phyloP scores from a whole-genome alignment of 2,329 filamentous ascomycete genomes.

The Epichloe bromicola region DNA sequence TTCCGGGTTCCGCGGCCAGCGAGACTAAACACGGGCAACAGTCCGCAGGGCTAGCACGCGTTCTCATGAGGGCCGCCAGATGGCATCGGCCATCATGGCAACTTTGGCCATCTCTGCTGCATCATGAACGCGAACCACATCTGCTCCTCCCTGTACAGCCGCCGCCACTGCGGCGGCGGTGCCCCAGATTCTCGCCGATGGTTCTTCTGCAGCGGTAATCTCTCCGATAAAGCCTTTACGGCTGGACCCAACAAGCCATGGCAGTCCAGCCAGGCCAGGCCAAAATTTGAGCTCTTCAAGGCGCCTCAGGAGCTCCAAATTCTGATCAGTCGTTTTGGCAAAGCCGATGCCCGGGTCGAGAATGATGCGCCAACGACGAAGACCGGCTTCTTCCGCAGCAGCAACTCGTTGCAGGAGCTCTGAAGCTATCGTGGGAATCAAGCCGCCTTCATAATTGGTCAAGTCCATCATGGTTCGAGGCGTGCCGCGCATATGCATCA shows the following conservation, averaged over 20 bases:
- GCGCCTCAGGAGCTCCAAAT: slow-evolving; percentile 62
- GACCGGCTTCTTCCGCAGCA: slow-evolving; percentile 66
- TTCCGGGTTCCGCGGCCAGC: neutral
- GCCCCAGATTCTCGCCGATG: slow-evolving; percentile 61
- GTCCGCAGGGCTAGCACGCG: neutral
- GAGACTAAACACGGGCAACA: neutral
- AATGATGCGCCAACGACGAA: slow-evolving; percentile 87
- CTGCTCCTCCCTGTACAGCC: slow-evolving; percentile 70
- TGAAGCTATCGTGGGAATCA: slow-evolving; percentile 49
- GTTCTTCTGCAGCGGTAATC: slow-evolving; percentile 61
- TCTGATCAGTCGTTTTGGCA: slow-evolving; percentile 71
- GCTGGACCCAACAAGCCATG: slow-evolving; percentile 83
- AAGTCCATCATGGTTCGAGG: slow-evolving; percentile 67
- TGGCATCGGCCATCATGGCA: slow-evolving; percentile 80
- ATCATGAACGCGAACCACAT: slow-evolving; percentile 89
- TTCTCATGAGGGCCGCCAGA: slow-evolving; percentile 44
- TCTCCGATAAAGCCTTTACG: slow-evolving; percentile 81
- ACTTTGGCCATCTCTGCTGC: slow-evolving; percentile 76
- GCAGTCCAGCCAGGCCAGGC: slow-evolving; percentile 54
- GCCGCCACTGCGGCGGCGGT: slow-evolving; percentile 82
- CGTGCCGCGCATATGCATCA: slow-evolving; percentile 92
- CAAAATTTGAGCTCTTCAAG: slow-evolving; percentile 51
- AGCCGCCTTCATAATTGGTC: slow-evolving; percentile 53
- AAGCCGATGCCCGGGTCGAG: slow-evolving; percentile 92
- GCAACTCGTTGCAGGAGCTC: slow-evolving; percentile 60